Conservation (phyloP, 2,329 filamentous ascomycete genomes). For the Trichoderma atrobrunneum region DNA sequence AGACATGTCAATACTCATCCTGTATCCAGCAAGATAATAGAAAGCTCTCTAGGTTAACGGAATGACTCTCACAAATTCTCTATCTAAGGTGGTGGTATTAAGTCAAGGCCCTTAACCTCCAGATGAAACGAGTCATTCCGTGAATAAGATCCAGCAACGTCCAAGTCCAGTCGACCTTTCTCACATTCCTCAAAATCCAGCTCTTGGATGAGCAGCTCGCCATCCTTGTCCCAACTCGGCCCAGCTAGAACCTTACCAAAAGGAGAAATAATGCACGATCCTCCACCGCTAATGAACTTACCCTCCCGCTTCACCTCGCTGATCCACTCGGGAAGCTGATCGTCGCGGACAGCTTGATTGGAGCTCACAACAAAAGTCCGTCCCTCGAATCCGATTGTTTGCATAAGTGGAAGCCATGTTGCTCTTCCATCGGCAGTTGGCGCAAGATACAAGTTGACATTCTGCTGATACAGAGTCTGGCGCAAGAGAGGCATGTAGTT, state of each 20-base stretch:
- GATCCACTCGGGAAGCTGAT: constrained; percentile 1
- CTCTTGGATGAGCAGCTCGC: neutral
- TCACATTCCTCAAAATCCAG: constrained; percentile 6
- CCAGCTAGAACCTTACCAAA: constrained; percentile 4
- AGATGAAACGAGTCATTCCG: constrained; percentile 12
- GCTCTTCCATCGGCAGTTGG: neutral
- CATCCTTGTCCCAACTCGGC: neutral
- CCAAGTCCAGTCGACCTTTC: neutral
- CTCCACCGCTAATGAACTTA: neutral
- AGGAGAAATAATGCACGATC: constrained; percentile 1
- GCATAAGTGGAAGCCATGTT: neutral
- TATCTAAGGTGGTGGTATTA: neutral
- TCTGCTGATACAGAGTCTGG: neutral
- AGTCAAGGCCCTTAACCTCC: neutral
- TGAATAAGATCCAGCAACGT: constrained; percentile 13
- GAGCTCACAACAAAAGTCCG: neutral
- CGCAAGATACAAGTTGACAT: neutral
- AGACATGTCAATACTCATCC: neutral
- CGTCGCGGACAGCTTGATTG: neutral
- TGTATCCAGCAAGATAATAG: neutral
- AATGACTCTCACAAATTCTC: neutral
- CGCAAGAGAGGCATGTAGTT: constrained; percentile 3
- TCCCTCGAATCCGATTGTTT: constrained; percentile 7
- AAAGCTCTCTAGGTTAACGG: neutral
- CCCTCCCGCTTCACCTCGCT: constrained; percentile 1